Conservation (phyloP, 2,329 filamentous ascomycete genomes). For the Trichoderma sp. region DNA sequence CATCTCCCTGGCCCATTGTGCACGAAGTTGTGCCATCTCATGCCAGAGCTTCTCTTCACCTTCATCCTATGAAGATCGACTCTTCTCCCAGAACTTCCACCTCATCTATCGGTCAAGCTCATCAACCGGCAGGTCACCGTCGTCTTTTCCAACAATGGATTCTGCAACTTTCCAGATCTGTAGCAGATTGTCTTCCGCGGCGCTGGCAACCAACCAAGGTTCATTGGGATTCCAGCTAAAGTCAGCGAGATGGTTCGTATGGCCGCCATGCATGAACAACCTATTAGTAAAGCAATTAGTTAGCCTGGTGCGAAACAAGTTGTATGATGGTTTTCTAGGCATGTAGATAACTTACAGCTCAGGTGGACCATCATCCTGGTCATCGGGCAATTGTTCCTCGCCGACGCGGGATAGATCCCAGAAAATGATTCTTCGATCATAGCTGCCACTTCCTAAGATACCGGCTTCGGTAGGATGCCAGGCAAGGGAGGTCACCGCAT, state of each 20-base stretch:
- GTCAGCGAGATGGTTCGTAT: slow-evolving; percentile 94
- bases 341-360: slow-evolving; percentile 67
- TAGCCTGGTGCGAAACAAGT: slow-evolving; percentile 19
- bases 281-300: slow-evolving; percentile 40
- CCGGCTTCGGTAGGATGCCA: slow-evolving; percentile 93
- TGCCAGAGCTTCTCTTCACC: slow-evolving; percentile 25
- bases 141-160: slow-evolving; percentile 74
- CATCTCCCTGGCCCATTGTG: slow-evolving; percentile 15
- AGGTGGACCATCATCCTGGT: slow-evolving; percentile 89
- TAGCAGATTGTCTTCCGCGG: slow-evolving; percentile 93
- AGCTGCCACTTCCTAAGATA: slow-evolving; percentile 85
- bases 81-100: slow-evolving; percentile 34
- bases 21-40: slow-evolving; percentile 21
- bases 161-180: slow-evolving; percentile 91
- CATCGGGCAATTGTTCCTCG: slow-evolving; percentile 91
- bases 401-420: slow-evolving; percentile 93
- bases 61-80: slow-evolving; percentile 33
- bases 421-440: slow-evolving; percentile 90
- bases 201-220: slow-evolving; percentile 93
- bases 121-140: slow-evolving; percentile 71
- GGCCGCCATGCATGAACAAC: slow-evolving; percentile 97
- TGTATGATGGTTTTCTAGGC: no score
- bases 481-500: slow-evolving; percentile 84
- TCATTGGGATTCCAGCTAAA: slow-evolving; percentile 98
- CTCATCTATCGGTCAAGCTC: slow-evolving; percentile 65